phyloP scores from a whole-genome alignment of 345 rosid genomes.

The Mallotus nudiflorus region DNA sequence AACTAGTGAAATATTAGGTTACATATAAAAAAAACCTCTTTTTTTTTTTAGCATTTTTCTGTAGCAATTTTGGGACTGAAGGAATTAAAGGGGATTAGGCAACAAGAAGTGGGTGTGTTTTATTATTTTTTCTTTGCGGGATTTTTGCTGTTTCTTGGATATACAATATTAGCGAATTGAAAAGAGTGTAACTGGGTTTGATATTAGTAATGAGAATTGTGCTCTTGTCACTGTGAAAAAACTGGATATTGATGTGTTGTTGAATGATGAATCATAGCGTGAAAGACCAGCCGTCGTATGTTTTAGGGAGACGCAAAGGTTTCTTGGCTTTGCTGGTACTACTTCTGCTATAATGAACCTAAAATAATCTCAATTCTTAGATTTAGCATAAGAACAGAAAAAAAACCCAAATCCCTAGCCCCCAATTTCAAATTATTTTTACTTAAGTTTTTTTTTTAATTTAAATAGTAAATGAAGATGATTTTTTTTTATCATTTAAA shows the following conservation, averaged over 20 bases:
- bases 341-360: constrained; percentile 55
- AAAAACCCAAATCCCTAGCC: too few species aligned
- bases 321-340: constrained; percentile 53
- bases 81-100: background rate
- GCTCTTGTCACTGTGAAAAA: constrained; percentile 69
- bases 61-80: constrained; percentile 9
- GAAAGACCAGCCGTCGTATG: constrained; percentile 51
- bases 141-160: constrained; percentile 2
- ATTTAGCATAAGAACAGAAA: too few species aligned
- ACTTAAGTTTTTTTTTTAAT: too few species aligned
- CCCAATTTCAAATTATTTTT: too few species aligned
- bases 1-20: too few species aligned
- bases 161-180: constrained; percentile 13
- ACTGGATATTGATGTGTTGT: constrained; percentile 67
- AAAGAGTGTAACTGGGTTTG: constrained; percentile 78
- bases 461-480: too few species aligned
- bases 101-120: background rate
- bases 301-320: constrained; percentile 62
- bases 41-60: background rate
- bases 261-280: constrained; percentile 76
- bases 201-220: constrained; percentile 80
- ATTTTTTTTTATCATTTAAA: too few species aligned
- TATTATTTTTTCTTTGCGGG: constrained; percentile 3
- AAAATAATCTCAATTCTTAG: too few species aligned
- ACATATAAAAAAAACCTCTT: too few species aligned